Conservation (phyloP, 148 eudicot species). For the Chenopodium suecicum region DNA sequence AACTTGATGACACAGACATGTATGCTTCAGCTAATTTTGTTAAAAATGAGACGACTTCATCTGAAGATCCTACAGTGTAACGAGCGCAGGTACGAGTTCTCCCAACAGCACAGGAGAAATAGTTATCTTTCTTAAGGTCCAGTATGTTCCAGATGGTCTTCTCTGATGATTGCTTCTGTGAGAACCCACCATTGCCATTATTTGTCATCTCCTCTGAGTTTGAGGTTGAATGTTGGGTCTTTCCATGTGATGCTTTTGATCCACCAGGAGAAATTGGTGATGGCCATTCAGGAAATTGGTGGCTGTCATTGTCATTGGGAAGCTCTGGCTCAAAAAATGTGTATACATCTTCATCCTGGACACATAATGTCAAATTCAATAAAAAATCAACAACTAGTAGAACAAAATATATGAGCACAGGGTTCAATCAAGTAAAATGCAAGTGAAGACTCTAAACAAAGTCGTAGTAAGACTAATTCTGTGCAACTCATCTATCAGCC, state of each 20-base stretch:
- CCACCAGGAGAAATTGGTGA: conserved; percentile 48
- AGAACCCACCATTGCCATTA: conserved; percentile 24
- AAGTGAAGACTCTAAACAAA: no score
- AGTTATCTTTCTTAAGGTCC: conserved; percentile 84
- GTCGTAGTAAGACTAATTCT: no score
- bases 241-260: conserved; percentile 49
- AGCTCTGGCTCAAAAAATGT: conserved; percentile 98
- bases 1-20: not conserved
- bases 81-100: conserved; percentile 84
- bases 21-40: conserved; percentile 46
- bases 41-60: conserved; percentile 74
- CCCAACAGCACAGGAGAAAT: conserved; percentile 93
- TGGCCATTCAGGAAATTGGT: conserved; percentile 41
- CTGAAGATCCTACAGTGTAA: conserved; percentile 62
- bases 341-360: conserved; percentile 90
- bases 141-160: conserved; percentile 75
- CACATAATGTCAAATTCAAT: not conserved
- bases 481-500: no score
- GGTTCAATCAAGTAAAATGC: no score
- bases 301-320: conserved; percentile 54
- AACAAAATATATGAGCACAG: no score
- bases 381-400: no score
- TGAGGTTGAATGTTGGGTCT: conserved; percentile 34
- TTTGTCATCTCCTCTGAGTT: conserved; percentile 46
- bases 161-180: conserved; percentile 46